Percentiles rank a stretch among this genome's conserved stretches.
phyloP scores from a whole-genome alignment of 345 rosid genomes.

The Sapria himalayana region DNA sequence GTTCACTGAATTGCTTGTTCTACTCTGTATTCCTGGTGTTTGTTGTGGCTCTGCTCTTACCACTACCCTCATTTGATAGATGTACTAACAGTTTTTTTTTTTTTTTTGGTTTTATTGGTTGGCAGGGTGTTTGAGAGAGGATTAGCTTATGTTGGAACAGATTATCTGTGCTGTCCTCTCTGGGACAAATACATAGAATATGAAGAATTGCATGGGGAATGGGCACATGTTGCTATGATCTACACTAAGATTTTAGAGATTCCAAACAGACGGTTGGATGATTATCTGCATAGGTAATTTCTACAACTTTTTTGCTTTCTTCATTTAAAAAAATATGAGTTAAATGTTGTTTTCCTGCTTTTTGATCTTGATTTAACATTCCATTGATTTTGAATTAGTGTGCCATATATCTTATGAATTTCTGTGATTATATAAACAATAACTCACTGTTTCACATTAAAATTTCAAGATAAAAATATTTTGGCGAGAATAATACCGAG shows the following conservation, averaged over 20 bases:
- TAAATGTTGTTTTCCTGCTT: too few species aligned
- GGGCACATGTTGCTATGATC: slow-evolving; percentile 58
- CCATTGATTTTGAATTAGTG: too few species aligned
- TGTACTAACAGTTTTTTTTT: slow-evolving; percentile 10
- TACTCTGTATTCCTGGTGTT: slow-evolving; percentile 24
- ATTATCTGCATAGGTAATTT: slow-evolving; percentile 43
- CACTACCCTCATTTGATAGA: slow-evolving; percentile 5
- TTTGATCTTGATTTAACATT: too few species aligned
- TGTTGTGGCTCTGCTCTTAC: too few species aligned
- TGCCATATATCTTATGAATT: too few species aligned
- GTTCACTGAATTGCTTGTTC: slow-evolving; percentile 59
- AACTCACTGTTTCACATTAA: too few species aligned
- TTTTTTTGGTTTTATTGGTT: slow-evolving; percentile 11
- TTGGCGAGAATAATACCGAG: too few species aligned
- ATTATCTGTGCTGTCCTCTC: slow-evolving; percentile 54
- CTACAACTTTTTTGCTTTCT: not conserved
- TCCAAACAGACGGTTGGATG: slow-evolving; percentile 77
- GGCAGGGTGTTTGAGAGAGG: slow-evolving; percentile 85
- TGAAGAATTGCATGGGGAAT: slow-evolving; percentile 75
- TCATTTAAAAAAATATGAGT: too few species aligned
- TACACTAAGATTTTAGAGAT: slow-evolving; percentile 69
- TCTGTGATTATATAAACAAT: too few species aligned
- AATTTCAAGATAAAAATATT: too few species aligned
- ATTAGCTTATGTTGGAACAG: slow-evolving; percentile 74
- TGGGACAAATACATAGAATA: slow-evolving; percentile 96